Evolutionary conservation across 1,284 basidiomycete species (phyloP).

Genomic region (Leucoagaricus sp.): DNA sequence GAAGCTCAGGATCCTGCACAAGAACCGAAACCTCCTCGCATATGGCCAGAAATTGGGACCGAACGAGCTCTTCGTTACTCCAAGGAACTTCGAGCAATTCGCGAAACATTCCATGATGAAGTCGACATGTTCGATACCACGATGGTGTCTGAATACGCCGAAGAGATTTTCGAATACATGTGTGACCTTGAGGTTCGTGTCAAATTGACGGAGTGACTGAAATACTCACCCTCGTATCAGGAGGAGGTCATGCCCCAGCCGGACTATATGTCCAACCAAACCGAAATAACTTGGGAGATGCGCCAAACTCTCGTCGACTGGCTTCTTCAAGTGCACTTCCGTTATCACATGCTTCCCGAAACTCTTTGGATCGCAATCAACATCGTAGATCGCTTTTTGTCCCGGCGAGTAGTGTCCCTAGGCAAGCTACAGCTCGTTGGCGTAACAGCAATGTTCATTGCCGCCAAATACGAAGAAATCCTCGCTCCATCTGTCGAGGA

Average conservation of each 20-base stretch:
- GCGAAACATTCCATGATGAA: conserved; percentile 75
- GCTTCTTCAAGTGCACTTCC: conserved; percentile 96
- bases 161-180: conserved; percentile 99
- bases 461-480: conserved; percentile 99
- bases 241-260: conserved; percentile 89
- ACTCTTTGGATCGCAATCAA: conserved; percentile 98
- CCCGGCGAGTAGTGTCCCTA: conserved; percentile 88
- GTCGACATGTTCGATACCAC: conserved; percentile 89
- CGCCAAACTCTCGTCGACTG: conserved; percentile 96
- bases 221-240: conserved; percentile 40
- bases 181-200: conserved; percentile 77
- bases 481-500: conserved; percentile 92
- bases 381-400: conserved; percentile 97
- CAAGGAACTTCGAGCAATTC: conserved; percentile 66
- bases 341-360: conserved; percentile 97
- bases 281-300: conserved; percentile 96
- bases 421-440: conserved; percentile 98
- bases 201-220: background rate
- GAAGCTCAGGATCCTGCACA: conserved; percentile 33
- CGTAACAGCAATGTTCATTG: conserved; percentile 96
- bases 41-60: conserved; percentile 74
- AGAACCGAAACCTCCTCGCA: conserved; percentile 42
- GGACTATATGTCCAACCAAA: conserved; percentile 94
- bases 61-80: conserved; percentile 56
- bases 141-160: conserved; percentile 98